Evolutionary conservation across 108 stramenopile genomes (phyloP), one percentile per base, ranked within the genome.

Genomic region (Parietichytrium sp.): DNA sequence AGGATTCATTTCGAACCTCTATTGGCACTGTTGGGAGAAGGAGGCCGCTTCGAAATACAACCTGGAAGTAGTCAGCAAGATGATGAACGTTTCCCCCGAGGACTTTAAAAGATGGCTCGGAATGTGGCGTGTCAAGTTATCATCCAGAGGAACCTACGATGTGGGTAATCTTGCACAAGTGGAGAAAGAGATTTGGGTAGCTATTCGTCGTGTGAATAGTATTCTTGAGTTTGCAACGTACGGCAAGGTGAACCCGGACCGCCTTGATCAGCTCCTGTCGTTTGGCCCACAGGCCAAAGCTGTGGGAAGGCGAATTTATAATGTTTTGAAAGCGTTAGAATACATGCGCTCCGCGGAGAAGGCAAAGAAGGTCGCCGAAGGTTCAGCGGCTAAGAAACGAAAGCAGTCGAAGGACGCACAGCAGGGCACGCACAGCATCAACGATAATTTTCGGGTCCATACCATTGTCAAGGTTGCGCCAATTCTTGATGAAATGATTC

Each of bases 371-470:
- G 20, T 72, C 38, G 42, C 61, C 20, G 61, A 33, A n/a, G 61
- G 38, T 6, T 13, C 61, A 15, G 61, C 33, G 20, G 61, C 61
- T n/a, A 42, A 33, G 10, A 72, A 72, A 42, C 61, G 61, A n/a
- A 72, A 72, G 61, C 38, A 33, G 23, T 42, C 36, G 61, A n/a
- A 10, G 7, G 45, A 45, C 38, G 61, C 36, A 2, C 61, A 72
- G 61, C 38, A 72, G 42, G 61, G 45, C 42, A 42, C 38, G 6
- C 61, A 72, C 61, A 72, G 45, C 20, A 42, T 72, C 0, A 42
- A 72, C 23, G 61, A 72, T 10, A 72, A 72, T 25, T 72, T 18
- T 72, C 61, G 61, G n/a, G 45, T 72, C 38, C 61, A 72, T 6
- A 16, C 38, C 10, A n/a, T 72, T 1, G 61, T 45, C 4, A 72